Evolutionary conservation across 2,329 filamentous ascomycete species (phyloP), one percentile per base, ranked within the genome.

Genomic region (Aspergillus costaricaensis): DNA sequence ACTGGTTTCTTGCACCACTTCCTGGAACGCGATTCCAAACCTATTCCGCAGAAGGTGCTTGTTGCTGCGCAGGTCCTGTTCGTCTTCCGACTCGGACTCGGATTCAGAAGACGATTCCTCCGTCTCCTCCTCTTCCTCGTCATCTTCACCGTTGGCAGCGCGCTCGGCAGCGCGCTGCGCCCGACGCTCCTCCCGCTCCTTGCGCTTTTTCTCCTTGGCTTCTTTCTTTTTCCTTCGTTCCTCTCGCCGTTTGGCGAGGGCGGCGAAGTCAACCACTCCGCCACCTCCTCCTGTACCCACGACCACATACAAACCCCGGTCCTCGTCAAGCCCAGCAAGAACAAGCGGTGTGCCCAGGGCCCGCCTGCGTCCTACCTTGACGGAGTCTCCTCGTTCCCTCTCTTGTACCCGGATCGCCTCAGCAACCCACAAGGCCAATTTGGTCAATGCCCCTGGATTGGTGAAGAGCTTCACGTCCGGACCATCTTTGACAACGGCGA

Each of bases 401-500:
- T 98, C 95, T 70, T 96, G 90, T 66, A 97, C 93, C 1, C 89
- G 86, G 48, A 98, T 88, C 0, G 95, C 95, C 77, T 98, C 94
- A 49, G 90, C 91, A 44, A 99, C 86, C 95, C 95, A 99, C 3
- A 96, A 83, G 0, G 94, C 93, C 14, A 99, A 84, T 76, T 98
- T 97, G 2, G 93, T 96, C 23, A 99, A 80, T 1, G 95, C 95
- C 5, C 93, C 91, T 0, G 95, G 93, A 71, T 98, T 94, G 0
- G 89, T 92, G 77, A 99, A 99, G 10, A 98, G 84, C n/a, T 85
- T 80, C 0, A 96, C 90, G 68, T 98, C 95, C 0, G 93, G 92
- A 0, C 94, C 92, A 71, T 98, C 95, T 73, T 96, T 96, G 68
- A 99, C 92, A 4, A 98, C 90, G 36, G 91, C 96, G 84, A 99